Evolutionary conservation across 1,284 basidiomycete species (phyloP), one percentile per base, ranked within the genome.

Genomic region (Melanopsichium pennsylvanicum): DNA sequence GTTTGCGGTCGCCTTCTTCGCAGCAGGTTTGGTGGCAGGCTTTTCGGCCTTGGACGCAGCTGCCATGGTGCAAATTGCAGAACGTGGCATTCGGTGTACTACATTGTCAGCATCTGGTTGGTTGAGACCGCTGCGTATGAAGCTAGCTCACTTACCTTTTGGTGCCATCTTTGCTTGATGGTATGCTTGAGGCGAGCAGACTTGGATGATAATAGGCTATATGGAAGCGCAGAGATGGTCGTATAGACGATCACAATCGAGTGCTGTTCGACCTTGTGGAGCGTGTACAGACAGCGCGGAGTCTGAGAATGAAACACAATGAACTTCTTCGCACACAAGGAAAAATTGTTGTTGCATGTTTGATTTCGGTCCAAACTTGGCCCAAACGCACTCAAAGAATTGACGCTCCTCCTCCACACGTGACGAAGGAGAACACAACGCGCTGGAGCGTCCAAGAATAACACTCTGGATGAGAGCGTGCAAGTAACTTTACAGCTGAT

Each of bases 281-380:
- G 15, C 26, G n/a, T 4, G 21, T 19, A 13, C 13, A 42, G n/a
- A 32, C 16, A 23, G 26, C 29, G 12, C 35, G 10, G n/a, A 27
- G 29, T 25, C 48, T 59, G 43, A 43, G 49, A 38, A 50, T 36
- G 48, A 51, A 59, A 21, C 23, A 13, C 25, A 10, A 54, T 55
- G 50, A 61, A 61, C 58, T 55, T 61, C 46, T 56, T 51, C 52
- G 33, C 34, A 39, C 13, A n/a, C n/a, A n/a, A n/a, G n/a, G 31
- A 49, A 56, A 55, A 35, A 47, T 34, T 31, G 11, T 22, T n/a
- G 39, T 23, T 12, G 25, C 31, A 39, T 40, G 41, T 55, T 50
- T 46, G 59, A 60, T 60, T 33, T 40, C 40, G 4, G n/a, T 8
- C 23, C 22, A 25, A 39, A 33, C 13, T 27, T 45, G 50, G 41